Evolutionary conservation across 108 stramenopile species (phyloP), one percentile per base, ranked within the genome.

Genomic region (Poteriospumella lacustris): DNA sequence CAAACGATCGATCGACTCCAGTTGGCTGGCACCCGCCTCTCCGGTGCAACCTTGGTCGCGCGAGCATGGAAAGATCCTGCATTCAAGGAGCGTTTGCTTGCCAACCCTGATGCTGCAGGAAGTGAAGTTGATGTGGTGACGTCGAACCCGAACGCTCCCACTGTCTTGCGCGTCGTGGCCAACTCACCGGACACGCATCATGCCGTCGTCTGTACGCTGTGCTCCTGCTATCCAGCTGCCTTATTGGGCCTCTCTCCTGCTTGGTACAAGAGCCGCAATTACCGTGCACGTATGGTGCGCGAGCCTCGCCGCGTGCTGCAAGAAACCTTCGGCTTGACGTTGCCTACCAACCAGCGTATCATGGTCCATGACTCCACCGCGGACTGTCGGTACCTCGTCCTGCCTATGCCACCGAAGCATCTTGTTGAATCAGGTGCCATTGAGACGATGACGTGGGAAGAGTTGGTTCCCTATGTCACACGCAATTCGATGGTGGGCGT

Each of bases 301-400:
- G 88, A 90, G 81, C 90, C 90, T 5, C 59, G 90, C 39, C 39
- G 44, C 31, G 82, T 90, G 0, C 62, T 90, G 34, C 31, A 70
- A 42, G 68, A 68, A 24, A 87, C 87, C 58, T 90, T 90, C 76
- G 87, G 85, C 12, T 67, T 78, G 1, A 34, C 24, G 29, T 31
- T 89, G 0, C 82, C 82, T 3, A 9, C 68, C 1, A 44, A 39
- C 1, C 12, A 40, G 40, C 34, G 26, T 19, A 78, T 90, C 62
- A 67, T 85, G 33, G 88, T 89, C 43, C 90, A 90, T 58, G 90
- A 90, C 79, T 87, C 86, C 28, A 90, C 90, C 1, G 90, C 90
- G 1, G 90, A 90, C 52, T 85, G 80, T 68, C 75, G 90, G 1
- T 90, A 89, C 80, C 75, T 90, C 5, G 90, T 90, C 29, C 44